A percentile compares a stretch with the other conserved stretches of the same genome.
phyloP scores from a whole-genome alignment of 2,329 filamentous ascomycete species.

The Alternaria novae-zelandiae region DNA sequence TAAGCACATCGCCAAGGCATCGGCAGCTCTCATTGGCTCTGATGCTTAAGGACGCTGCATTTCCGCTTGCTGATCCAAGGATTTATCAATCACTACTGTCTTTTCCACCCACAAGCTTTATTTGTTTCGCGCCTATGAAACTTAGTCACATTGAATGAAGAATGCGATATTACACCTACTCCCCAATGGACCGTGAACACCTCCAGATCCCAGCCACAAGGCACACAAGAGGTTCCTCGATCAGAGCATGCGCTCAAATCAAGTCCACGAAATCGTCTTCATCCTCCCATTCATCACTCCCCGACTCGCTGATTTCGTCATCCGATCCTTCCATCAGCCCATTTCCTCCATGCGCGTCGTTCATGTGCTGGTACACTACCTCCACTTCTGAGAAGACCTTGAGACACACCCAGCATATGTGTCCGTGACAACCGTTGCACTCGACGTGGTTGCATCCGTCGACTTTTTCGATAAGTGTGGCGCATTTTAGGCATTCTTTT shows the following conservation, averaged over 20 bases:
- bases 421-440: constrained; percentile 36
- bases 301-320: background rate
- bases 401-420: constrained; percentile 28
- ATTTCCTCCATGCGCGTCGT: constrained; percentile 9
- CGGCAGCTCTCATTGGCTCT: background rate
- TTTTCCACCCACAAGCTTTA: background rate
- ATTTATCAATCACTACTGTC: background rate
- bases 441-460: constrained; percentile 57
- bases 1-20: constrained; percentile 1
- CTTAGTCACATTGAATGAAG: background rate
- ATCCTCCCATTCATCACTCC: background rate
- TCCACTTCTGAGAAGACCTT: constrained; percentile 9
- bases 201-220: background rate
- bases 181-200: background rate
- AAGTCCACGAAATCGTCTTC: background rate
- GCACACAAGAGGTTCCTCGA: background rate
- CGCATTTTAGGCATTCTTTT: constrained; percentile 41
- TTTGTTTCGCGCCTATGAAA: background rate
- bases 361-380: constrained; percentile 17
- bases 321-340: background rate
- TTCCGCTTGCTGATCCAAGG: background rate
- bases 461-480: constrained; percentile 51
- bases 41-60: background rate
- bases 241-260: background rate
- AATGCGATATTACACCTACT: background rate